A percentile compares a stretch with the other conserved stretches of the same genome.
phyloP scores from a whole-genome alignment of 768 basidiomycete species.

The Lentinula lateritia region DNA sequence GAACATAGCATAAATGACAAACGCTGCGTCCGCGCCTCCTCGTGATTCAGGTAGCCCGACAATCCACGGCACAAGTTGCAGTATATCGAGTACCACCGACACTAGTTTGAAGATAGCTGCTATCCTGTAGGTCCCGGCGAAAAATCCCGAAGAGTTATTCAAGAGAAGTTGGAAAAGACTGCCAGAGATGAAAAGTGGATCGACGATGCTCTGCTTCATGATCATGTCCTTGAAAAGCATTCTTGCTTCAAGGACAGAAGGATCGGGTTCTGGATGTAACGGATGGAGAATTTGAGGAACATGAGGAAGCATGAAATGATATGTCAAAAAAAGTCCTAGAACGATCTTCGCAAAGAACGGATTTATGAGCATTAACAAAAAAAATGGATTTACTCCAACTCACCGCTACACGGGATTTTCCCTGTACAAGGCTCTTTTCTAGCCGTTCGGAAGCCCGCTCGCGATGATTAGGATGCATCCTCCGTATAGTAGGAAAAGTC shows the following conservation, averaged over 20 bases:
- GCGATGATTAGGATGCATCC: not conserved
- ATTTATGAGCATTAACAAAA: too few relatives aligned
- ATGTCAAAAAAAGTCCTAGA: not conserved
- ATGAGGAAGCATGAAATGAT: not conserved
- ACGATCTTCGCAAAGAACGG: not conserved
- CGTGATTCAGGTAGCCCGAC: not conserved
- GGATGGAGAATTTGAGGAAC: not conserved
- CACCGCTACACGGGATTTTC: not conserved
- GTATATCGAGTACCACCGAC: not conserved
- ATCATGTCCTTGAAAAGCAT: not conserved
- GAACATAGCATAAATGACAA: not conserved
- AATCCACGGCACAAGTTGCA: not conserved
- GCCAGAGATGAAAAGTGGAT: slow-evolving; percentile 24
- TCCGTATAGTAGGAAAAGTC: not conserved
- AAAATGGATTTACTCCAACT: not conserved
- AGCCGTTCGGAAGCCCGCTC: not conserved
- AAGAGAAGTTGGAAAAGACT: slow-evolving; percentile 22
- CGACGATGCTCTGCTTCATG: slow-evolving; percentile 17
- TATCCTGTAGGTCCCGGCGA: not conserved
- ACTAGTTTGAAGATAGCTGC: not conserved
- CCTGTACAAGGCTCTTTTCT: not conserved
- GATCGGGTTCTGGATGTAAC: not conserved
- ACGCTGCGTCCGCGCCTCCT: not conserved
- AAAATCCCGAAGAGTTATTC: slow-evolving; percentile 8
- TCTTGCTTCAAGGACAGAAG: not conserved